Conservation (phyloP, 2,329 filamentous ascomycete genomes). For the Microsporum ferrugineum region DNA sequence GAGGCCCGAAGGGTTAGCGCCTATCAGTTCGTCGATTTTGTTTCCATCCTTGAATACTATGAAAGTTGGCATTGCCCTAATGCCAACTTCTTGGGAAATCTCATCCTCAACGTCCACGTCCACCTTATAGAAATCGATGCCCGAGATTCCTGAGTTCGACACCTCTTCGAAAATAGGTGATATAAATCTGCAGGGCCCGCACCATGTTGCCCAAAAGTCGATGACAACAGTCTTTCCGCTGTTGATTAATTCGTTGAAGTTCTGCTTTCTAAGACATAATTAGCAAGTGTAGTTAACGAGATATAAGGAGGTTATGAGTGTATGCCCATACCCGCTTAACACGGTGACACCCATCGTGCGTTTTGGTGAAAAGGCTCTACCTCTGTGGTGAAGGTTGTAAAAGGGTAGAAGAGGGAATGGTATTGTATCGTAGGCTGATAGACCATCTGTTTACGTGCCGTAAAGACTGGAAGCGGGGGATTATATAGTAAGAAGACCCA, state of each 20-base stretch:
- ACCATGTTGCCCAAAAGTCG: conserved; percentile 47
- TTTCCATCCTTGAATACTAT: conserved; percentile 31
- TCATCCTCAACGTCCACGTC: conserved; percentile 44
- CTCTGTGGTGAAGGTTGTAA: too few species aligned
- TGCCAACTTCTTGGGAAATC: conserved; percentile 39
- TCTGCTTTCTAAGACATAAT: not conserved
- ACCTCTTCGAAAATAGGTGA: conserved; percentile 42
- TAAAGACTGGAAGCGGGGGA: too few species aligned
- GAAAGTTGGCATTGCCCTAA: conserved; percentile 39
- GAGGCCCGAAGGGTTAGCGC: conserved; percentile 60
- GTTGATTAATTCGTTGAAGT: not conserved
- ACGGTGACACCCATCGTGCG: not conserved
- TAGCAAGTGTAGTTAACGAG: not conserved
- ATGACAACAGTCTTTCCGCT: conserved; percentile 37
- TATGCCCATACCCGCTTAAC: not conserved
- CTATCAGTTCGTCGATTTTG: conserved; percentile 28
- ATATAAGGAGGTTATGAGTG: not conserved
- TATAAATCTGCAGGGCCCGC: conserved; percentile 46
- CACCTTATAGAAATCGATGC: conserved; percentile 44
- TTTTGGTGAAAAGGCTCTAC: not conserved
- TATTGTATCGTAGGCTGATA: too few species aligned
- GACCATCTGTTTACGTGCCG: too few species aligned
- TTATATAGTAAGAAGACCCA: too few species aligned
- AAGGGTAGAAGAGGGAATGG: too few species aligned
- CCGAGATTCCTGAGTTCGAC: conserved; percentile 37